phyloP scores from a whole-genome alignment of 257 asterid genomes.

The Henckelia pumila region DNA sequence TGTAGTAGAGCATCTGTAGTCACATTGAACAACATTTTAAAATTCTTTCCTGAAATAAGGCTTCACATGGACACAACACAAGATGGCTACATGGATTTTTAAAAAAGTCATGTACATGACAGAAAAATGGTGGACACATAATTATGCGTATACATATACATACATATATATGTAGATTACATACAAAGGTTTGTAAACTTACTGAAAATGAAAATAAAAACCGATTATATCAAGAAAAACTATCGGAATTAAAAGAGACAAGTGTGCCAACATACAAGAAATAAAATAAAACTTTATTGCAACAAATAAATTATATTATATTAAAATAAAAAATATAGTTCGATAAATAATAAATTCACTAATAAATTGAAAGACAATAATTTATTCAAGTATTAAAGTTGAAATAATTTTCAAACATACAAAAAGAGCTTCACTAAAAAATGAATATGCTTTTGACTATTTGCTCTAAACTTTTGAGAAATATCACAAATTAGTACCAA shows the following conservation, averaged over 20 bases:
- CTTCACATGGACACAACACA: not conserved
- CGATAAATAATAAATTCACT: not conserved
- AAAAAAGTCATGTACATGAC: not conserved
- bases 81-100: not conserved
- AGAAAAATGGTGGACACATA: not conserved
- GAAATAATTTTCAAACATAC: not conserved
- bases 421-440: not conserved
- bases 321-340: no score
- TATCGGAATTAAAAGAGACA: no score
- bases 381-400: not conserved
- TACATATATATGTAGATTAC: not conserved
- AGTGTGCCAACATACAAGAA: no score
- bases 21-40: slow-evolving; percentile 2
- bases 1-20: not conserved
- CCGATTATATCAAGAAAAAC: not conserved
- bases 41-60: not conserved
- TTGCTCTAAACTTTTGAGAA: not conserved
- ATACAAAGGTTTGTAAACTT: not conserved
- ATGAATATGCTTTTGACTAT: not conserved
- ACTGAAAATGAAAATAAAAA: not conserved
- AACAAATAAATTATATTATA: no score
- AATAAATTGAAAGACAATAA: no score
- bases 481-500: not conserved
- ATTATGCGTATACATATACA: no score
- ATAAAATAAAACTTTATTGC: no score